Base-by-base conservation (phyloP, 768 basidiomycete species). In the Tricholoma flavovirens region DNA sequence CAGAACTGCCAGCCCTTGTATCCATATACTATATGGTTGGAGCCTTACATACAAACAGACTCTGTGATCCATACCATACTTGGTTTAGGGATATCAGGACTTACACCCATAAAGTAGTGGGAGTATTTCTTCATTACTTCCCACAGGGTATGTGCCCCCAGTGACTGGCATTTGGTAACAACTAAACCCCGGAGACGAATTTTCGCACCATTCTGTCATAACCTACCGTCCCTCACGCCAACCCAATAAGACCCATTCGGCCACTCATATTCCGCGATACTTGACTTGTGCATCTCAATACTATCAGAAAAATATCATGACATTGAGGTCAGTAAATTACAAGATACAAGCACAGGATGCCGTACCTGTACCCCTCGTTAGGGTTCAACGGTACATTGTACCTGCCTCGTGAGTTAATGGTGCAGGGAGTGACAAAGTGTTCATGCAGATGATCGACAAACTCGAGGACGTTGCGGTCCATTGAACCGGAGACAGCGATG, bases 391-490 rank as follows among this genome's bases (percentile, higher is more conserved):
- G 93, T 4, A 95, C 89, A 63, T 93, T 94, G 71, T 97, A 98
- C 38, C 92, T 78, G 38, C 94, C 95, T 14, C 79, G 79, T 1
- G 72, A 59, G 72, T 95, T 97, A 74, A 98, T 92, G 15, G 90
- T 88, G 64, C 90, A 91, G 2, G 93, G 93, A 58, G 84, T 84
- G 42, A 87, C 73, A 73, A 97, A 98, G 67, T 97, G 90, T 65
- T 98, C 93, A 71, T 98, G 95, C 36, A 98, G 77, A 69, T 97
- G 95, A 67, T 93, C 87, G 30, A 86, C 88, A 60, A 83, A 91
- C 70, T 93, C 94, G 38, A 98, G 84, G 4, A 97, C 95, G 67
- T 98, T 97, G 50, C 90, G 83, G 62, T 95, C 93, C 86, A 95
- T 95, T 17, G 86, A 81, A 2, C 93, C 95, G 1, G 93, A 95